Evolutionary conservation across 129 eudicot genomes (phyloP), one percentile per base, ranked within the genome.

Genomic region (Calendula officinalis): DNA sequence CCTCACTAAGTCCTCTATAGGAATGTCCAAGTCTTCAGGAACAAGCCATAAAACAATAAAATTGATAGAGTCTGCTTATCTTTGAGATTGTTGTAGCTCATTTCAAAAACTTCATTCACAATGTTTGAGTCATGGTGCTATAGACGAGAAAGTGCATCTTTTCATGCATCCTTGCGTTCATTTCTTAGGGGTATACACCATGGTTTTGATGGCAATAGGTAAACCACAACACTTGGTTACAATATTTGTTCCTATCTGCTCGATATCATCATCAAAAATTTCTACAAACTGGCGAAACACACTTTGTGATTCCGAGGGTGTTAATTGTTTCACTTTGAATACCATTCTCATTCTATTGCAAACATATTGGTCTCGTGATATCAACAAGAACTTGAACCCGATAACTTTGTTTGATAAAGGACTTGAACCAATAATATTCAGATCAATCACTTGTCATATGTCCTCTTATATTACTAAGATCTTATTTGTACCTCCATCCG

Each of bases 31-130:
- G 5, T 9, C 50, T 45, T 45, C 50, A 45, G 13, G 50, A 8
- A 45, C 50, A 45, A 45, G 10, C 50, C 50, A 45, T 14, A 45
- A 45, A 45, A 14, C 50, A 45, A 12, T 45, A 45, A 44, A 12
- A 45, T 45, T 13, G 50, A 45, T 45, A 1, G 30, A 22, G 30
- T 22, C 30, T 22, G 1, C 30, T 22, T n/a, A 6, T 40, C 8
- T 60, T 38, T 13, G 35, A 60, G 65, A 9, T 60, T 16, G 34
- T 60, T n/a, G 35, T 60, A 60, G 4, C 65, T 60, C 34, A 38
- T 40, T 15, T 40, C 13, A 8, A 60, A 60, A n/a, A 60, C 34
- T 40, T 4, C 16, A 41, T 14, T 0, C 37, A 4, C 36, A 16
- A 60, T 15, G 14, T 22, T 60, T 60, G 7, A 40, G 35, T 60